Base-by-base conservation (phyloP, 176 grass and related monocot genomes). In the Carex parvula region DNA sequence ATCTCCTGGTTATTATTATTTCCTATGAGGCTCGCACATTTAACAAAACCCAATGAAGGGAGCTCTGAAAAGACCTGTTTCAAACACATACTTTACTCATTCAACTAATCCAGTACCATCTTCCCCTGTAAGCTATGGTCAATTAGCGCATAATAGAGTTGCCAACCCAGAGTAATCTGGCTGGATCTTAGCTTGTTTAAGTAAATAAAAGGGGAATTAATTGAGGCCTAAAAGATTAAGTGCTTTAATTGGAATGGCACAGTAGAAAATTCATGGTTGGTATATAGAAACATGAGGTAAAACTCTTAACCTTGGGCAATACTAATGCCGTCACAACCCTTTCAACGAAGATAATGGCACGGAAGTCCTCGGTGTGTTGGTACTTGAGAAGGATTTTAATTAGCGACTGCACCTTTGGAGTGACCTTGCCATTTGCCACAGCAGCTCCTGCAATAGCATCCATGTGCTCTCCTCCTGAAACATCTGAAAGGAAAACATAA, bases 1-100 rank as follows among this genome's bases (percentile, higher is more conserved):
- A 99, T 99, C 91, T 99, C 96, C 84, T 99, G 96, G 83, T 95
- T 99, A 86, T 99, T 99, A 91, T 99, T 99, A 81, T 99, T 93
- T 74, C 96, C 96, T 77, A 99, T 99, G 63, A 99, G 81, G 67
- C 96, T 99, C 18, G 93, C 96, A 71, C 96, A 99, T 87, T 84
- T 88, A 54, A 99, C 91, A 79, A 99, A 99, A 69, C 88, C 84
- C 79, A 99, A 87, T 13, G 96, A 99, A 80, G 93, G 96, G 89
- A 99, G 96, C 87, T 95, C 96, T 44, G 88, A 62, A 72, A 99
- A 89, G 21, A 99, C 96, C 96, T 99, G 48, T 64, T 86, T 20
- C 20, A 79, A 79, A 46, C 16, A 60, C 46, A 42, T 11, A 79
- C 67, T 24, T 66, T 56, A 50, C 24, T 56, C 50, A 75, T 75